phyloP scores from a whole-genome alignment of 1,284 basidiomycete genomes.

The Apiotrichum domesticum region DNA sequence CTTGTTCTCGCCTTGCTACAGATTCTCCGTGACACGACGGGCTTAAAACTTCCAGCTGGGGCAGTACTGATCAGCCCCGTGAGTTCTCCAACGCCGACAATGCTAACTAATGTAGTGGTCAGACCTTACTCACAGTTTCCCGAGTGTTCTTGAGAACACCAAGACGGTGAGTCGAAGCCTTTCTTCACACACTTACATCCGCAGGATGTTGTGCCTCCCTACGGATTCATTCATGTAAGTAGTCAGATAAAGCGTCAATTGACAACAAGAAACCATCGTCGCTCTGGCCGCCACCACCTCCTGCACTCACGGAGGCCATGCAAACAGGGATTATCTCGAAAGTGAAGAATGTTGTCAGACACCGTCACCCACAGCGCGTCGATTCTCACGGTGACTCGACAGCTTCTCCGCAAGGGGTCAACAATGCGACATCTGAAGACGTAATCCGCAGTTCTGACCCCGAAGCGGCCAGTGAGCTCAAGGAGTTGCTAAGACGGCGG shows the following conservation, averaged over 20 bases:
- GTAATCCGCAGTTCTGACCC: slow-evolving; percentile 8
- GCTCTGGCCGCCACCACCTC: slow-evolving; percentile 84
- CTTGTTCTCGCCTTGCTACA: slow-evolving; percentile 77
- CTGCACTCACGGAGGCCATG: slow-evolving; percentile 60
- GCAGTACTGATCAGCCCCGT: slow-evolving; percentile 73
- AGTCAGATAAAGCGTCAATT: not conserved
- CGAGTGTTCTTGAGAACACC: slow-evolving; percentile 73
- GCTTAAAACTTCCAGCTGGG: slow-evolving; percentile 76
- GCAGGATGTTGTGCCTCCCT: slow-evolving; percentile 63
- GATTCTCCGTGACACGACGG: slow-evolving; percentile 74
- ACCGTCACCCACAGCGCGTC: no score
- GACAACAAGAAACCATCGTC: slow-evolving; percentile 71
- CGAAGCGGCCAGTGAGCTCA: not conserved
- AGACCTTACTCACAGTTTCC: slow-evolving; percentile 91
- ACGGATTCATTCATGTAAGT: slow-evolving; percentile 45
- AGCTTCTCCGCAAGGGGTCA: not conserved
- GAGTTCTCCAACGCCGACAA: slow-evolving; percentile 3
- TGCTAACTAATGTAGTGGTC: slow-evolving; percentile 43
- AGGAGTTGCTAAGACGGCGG: not conserved
- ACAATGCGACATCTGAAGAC: not conserved
- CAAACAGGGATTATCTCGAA: slow-evolving; percentile 59
- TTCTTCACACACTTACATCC: no score
- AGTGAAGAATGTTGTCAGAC: slow-evolving; percentile 51
- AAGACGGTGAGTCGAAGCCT: slow-evolving; percentile 55
- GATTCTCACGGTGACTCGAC: no score